Conservation (phyloP, 108 stramenopile species). For the Asterionellopsis glacialis region DNA sequence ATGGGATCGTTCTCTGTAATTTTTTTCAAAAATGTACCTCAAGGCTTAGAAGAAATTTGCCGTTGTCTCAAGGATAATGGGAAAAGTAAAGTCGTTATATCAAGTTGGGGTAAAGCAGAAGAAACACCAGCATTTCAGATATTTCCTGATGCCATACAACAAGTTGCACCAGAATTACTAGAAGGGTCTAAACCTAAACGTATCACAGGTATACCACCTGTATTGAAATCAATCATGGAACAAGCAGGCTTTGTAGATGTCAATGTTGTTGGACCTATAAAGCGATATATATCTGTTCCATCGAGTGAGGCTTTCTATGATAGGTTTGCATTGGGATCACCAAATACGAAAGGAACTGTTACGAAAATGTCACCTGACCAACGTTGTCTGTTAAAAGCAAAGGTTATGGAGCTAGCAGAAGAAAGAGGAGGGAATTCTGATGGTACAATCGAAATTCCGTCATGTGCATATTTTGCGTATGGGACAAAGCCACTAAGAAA, state of each 20-base stretch:
- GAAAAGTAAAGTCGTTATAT: background rate
- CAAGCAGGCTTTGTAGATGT: slow-evolving; percentile 1
- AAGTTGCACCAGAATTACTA: background rate
- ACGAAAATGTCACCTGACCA: too few relatives aligned
- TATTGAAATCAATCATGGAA: background rate
- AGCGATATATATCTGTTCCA: too few relatives aligned
- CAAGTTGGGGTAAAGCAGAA: background rate
- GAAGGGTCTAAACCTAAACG: background rate
- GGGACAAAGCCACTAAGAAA: too few relatives aligned
- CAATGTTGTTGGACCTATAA: background rate
- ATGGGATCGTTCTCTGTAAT: background rate
- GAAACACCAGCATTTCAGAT: background rate
- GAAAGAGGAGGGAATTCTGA: too few relatives aligned
- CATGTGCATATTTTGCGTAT: too few relatives aligned
- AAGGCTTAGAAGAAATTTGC: background rate
- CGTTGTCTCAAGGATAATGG: background rate
- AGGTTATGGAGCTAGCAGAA: too few relatives aligned
- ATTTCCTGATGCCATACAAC: background rate
- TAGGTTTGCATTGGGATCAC: too few relatives aligned
- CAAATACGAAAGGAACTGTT: too few relatives aligned
- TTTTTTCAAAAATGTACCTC: background rate
- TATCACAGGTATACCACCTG: background rate
- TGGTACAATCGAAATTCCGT: too few relatives aligned
- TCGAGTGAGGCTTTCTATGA: too few relatives aligned
- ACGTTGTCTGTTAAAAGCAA: too few relatives aligned